Evolutionary conservation across 176 grass and related monocot species (phyloP).

Genomic region (Juncus inflexus): DNA sequence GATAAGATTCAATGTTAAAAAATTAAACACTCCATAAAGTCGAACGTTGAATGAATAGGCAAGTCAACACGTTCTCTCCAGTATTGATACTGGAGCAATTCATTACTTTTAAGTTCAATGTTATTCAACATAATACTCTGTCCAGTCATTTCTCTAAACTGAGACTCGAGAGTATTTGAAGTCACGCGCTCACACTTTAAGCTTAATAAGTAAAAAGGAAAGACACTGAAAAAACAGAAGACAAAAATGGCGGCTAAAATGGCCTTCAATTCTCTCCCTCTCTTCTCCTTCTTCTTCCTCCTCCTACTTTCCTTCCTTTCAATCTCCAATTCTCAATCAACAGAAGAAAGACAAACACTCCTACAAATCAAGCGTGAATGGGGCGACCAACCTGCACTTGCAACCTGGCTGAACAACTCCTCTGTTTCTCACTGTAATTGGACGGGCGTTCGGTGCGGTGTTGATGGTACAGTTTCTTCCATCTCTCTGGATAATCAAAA

Average conservation of each 20-base stretch:
- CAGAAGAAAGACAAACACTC: constrained; percentile 15
- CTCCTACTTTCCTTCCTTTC: constrained; percentile 7
- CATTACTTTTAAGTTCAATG: too few relatives aligned
- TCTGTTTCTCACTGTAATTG: constrained; percentile 12
- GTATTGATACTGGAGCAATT: too few relatives aligned
- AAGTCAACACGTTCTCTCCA: too few relatives aligned
- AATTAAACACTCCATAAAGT: too few relatives aligned
- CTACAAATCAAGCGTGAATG: constrained; percentile 14
- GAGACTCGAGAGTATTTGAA: too few relatives aligned
- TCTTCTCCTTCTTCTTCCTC: background rate
- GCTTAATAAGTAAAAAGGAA: too few relatives aligned
- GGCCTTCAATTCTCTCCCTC: background rate
- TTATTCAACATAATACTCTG: too few relatives aligned
- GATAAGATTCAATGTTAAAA: too few relatives aligned
- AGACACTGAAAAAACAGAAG: background rate
- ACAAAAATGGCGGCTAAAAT: background rate
- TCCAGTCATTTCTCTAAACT: too few relatives aligned
- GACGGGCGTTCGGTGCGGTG: constrained; percentile 15
- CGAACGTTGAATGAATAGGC: too few relatives aligned
- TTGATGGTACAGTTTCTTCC: background rate
- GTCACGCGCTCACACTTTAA: too few relatives aligned
- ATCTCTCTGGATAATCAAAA: background rate
- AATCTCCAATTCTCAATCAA: constrained; percentile 1
- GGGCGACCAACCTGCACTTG: background rate
- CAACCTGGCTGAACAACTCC: constrained; percentile 3